These are phyloP conservation scores for Yamadazyma takamatsuzukensis DNA, from an alignment of 805 yeast genomes.

Conservation along the genomic window DNA sequence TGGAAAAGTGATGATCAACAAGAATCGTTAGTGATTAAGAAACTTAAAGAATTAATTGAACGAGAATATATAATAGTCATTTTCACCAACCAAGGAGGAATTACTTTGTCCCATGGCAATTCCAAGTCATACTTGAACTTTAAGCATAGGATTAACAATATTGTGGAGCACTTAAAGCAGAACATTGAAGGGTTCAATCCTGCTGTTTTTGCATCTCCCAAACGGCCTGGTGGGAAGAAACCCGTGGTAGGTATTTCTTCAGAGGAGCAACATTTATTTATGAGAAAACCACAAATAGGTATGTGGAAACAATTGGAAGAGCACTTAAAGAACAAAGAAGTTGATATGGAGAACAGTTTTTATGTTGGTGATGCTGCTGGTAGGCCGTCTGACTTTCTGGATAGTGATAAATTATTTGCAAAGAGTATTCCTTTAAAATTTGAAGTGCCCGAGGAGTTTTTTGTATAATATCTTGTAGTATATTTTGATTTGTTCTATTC, in stretches of 20 bases:
- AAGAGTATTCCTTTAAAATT: constrained; percentile 49
- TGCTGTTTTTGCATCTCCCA: constrained; percentile 63
- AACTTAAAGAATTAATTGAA: constrained; percentile 18
- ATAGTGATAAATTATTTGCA: constrained; percentile 74
- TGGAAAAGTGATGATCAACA: constrained; percentile 12
- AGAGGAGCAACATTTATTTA: constrained; percentile 29
- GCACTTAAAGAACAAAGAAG: constrained; percentile 27
- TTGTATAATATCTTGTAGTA: constrained; percentile 20
- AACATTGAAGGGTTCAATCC: constrained; percentile 15
- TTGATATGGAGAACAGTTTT: constrained; percentile 46
- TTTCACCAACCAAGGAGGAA: constrained; percentile 84
- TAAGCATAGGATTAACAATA: constrained; percentile 33
- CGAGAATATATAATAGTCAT: constrained; percentile 50
- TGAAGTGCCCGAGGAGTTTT: constrained; percentile 68
- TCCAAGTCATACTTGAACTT: constrained; percentile 40
- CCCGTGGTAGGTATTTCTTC: constrained; percentile 17
- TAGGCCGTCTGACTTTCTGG: constrained; percentile 70
- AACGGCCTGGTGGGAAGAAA: constrained; percentile 36
- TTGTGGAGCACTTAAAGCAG: constrained; percentile 28
- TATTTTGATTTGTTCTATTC: not conserved
- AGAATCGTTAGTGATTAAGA: constrained; percentile 17
- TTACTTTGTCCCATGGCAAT: constrained; percentile 32
- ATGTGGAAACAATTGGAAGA: constrained; percentile 61
- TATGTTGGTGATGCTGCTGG: constrained; percentile 99
- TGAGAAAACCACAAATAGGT: constrained; percentile 75